Base-by-base conservation (phyloP, 192 early-diverging fungal species). In the Ambispora gerdemannii region DNA sequence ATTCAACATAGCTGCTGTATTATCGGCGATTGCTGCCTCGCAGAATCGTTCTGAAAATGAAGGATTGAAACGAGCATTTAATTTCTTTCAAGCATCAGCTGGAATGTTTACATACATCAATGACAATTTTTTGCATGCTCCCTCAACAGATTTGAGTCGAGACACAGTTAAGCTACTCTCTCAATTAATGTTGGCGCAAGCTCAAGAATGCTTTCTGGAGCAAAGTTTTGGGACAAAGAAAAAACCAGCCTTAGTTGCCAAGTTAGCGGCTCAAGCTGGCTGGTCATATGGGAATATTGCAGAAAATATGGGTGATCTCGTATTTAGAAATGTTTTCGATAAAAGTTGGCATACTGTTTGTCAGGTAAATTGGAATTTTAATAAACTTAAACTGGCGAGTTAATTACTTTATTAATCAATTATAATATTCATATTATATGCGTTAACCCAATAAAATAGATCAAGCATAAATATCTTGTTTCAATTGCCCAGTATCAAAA, bases 101-200 rank as follows among this genome's bases (percentile, higher is more conserved):
- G 93, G 93, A 25, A 87, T 94, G 56, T 95, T 95, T 79, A 80
- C 88, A 38, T 98, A 91, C 75, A 97, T 99, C 80, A 97, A 93
- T 78, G 94, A 99, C 70, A 99, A 96, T 79, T 99, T 99, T 77
- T 78, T 97, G 62, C 97, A 99, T 72, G 93, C 97, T 24, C 97
- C 97, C 0, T 94, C 93, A 7, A 81, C 88, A 2, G 97, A 99
- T 77, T 75, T 99, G 50, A 91, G 93, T 65, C 83, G 92, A 31
- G 95, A 97, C 50, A 91, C 92, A 2, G 89, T 97, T 62, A 95
- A 93, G 63, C 81, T 91, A 55, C 76, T 99, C 17, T 82, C 83
- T 22, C 84, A 92, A 33, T 79, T 95, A 58, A 96, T 96, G 95
- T 79, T 98, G 36, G 92, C 91, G 0, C 95, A 97, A 78, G 94